These are phyloP conservation scores for Daedaleopsis sinensis DNA, from an alignment of 768 basidiomycete genomes.

Conservation along the genomic window DNA sequence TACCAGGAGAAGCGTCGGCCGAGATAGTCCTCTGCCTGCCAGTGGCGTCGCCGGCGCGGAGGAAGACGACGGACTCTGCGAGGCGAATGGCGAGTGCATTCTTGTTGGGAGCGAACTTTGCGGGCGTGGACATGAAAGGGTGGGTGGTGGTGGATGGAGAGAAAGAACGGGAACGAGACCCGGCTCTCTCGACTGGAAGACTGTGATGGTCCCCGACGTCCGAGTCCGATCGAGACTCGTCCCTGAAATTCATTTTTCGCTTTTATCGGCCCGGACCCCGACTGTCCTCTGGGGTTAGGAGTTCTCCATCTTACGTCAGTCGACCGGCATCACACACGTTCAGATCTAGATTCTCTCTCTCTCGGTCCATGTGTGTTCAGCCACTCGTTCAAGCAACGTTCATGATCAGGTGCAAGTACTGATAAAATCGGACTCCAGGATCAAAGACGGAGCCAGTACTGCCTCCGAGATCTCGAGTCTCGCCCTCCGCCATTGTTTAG, in stretches of 20 bases:
- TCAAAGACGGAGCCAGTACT: too few species aligned
- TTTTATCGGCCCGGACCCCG: neutral
- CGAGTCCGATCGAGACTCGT: neutral
- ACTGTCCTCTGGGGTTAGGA: neutral
- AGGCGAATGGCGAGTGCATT: conserved; percentile 46
- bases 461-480: too few species aligned
- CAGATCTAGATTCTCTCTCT: too few species aligned
- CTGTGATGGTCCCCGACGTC: neutral
- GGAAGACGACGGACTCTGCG: conserved; percentile 59
- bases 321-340: too few species aligned
- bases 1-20: conserved; percentile 48
- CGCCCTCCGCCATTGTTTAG: too few species aligned
- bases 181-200: neutral
- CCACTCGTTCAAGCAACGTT: too few species aligned
- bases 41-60: conserved; percentile 42
- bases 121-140: conserved; percentile 14
- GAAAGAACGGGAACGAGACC: neutral
- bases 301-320: too few species aligned
- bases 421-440: too few species aligned
- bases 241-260: neutral
- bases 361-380: too few species aligned
- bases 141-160: conserved; percentile 6
- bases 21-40: conserved; percentile 34
- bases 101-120: conserved; percentile 35
- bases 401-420: too few species aligned